Percentiles rank a stretch among this genome's conserved stretches.
Evolutionary conservation across 2,329 filamentous ascomycete genomes (phyloP).

Genomic region (Microdochium paspali): DNA sequence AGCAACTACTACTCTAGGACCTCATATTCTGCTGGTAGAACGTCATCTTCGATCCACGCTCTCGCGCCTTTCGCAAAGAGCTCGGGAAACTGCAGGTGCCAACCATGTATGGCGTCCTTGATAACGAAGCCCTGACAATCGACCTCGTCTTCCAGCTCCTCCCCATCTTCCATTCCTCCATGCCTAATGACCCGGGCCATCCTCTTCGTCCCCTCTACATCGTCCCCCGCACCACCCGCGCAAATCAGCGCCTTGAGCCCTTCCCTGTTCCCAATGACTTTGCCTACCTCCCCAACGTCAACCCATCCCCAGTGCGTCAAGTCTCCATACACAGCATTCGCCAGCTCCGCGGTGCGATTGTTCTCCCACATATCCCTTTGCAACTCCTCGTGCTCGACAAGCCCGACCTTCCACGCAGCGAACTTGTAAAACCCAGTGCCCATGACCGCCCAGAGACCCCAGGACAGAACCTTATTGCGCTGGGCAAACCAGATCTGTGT

Average conservation of each 20-base stretch:
- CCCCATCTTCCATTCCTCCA: slow-evolving; percentile 5
- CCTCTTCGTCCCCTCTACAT: slow-evolving; percentile 17
- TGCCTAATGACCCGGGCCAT: slow-evolving; percentile 15
- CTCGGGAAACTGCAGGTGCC: slow-evolving; percentile 29
- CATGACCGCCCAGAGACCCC: neutral
- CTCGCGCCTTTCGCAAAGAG: slow-evolving; percentile 25
- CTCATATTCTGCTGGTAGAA: no score
- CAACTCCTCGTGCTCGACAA: slow-evolving; percentile 16
- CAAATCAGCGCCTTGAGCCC: slow-evolving; percentile 17
- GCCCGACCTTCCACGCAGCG: neutral
- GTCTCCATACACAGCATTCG: slow-evolving; percentile 5
- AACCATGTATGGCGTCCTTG: slow-evolving; percentile 25
- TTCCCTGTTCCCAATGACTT: slow-evolving; percentile 3
- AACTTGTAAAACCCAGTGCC: neutral
- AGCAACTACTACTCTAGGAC: no score
- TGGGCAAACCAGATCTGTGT: neutral
- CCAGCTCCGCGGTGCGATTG: slow-evolving; percentile 18
- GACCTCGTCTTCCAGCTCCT: slow-evolving; percentile 9
- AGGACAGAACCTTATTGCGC: neutral
- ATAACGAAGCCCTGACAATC: slow-evolving; percentile 20
- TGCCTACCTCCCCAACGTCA: slow-evolving; percentile 15
- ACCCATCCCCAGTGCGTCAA: slow-evolving; percentile 13
- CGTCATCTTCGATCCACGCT: no score
- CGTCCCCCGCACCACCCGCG: slow-evolving; percentile 21
- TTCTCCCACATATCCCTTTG: slow-evolving; percentile 19